These are phyloP conservation scores for Kernera saxatilis DNA, from an alignment of 345 rosid species.

Conservation along the genomic window DNA sequence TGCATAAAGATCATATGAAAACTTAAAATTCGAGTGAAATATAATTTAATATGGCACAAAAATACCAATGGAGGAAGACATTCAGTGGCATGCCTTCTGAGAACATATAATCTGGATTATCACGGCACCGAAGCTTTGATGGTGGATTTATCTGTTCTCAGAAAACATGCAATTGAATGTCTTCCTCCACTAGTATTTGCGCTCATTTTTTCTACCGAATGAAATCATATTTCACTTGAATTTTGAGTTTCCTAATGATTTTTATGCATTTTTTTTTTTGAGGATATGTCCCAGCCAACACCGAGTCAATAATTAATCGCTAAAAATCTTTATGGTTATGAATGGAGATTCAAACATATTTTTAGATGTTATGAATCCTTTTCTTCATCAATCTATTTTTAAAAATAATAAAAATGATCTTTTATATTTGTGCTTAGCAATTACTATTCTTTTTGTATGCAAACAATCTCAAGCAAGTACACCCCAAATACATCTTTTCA, in stretches of 20 bases:
- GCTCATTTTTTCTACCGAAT: not conserved
- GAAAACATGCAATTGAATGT: slow-evolving; percentile 43
- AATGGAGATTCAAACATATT: slow-evolving; percentile 53
- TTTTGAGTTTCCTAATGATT: not conserved
- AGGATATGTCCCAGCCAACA: slow-evolving; percentile 45
- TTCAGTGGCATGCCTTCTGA: too few species aligned
- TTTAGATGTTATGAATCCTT: slow-evolving; percentile 42
- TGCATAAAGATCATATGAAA: too few species aligned
- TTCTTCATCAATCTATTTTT: not conserved
- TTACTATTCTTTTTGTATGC: not conserved
- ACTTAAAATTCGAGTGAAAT: too few species aligned
- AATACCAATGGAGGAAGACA: too few species aligned
- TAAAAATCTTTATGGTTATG: slow-evolving; percentile 47
- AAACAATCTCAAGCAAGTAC: not conserved
- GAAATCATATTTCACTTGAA: not conserved
- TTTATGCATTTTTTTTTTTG: too few species aligned
- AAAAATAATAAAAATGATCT: slow-evolving; percentile 5
- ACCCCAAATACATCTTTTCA: not conserved
- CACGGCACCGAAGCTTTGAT: too few species aligned
- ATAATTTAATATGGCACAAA: too few species aligned
- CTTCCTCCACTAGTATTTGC: slow-evolving; percentile 55
- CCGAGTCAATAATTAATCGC: slow-evolving; percentile 47
- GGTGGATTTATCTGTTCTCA: slow-evolving; percentile 60
- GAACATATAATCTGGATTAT: too few species aligned
- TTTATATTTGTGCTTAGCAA: not conserved